A percentile compares a stretch with the other conserved stretches of the same genome.
These are phyloP conservation scores for Rhinocladiella similis DNA, from an alignment of 2,329 filamentous ascomycete species.

Conservation along the genomic window DNA sequence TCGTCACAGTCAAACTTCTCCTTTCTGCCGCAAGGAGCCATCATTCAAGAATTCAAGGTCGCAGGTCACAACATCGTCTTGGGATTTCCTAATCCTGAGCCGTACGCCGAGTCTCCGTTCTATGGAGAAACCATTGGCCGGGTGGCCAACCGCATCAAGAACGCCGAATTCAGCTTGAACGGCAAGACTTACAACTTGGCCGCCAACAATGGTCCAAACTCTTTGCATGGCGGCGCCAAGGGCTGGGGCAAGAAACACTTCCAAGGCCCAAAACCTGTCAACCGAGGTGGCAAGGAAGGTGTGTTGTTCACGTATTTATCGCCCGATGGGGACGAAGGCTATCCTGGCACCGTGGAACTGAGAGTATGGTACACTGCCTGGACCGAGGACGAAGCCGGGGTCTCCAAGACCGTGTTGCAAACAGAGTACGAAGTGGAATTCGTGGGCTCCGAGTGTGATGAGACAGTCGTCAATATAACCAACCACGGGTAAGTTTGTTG, in stretches of 20 bases:
- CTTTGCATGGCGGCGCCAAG: conserved; percentile 67
- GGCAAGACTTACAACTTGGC: conserved; percentile 67
- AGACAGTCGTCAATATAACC: conserved; percentile 89
- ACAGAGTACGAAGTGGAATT: conserved; percentile 91
- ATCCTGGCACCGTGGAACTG: conserved; percentile 79
- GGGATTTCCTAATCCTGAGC: conserved; percentile 72
- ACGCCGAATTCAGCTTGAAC: conserved; percentile 73
- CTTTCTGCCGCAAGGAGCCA: conserved; percentile 47
- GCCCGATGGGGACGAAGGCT: conserved; percentile 82
- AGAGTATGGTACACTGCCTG: conserved; percentile 76
- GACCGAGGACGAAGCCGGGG: conserved; percentile 60
- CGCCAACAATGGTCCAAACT: conserved; percentile 78
- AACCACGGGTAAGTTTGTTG: conserved; percentile 75
- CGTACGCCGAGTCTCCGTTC: conserved; percentile 76
- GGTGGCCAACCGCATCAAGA: conserved; percentile 75
- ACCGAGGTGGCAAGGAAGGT: conserved; percentile 61
- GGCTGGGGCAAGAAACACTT: conserved; percentile 84
- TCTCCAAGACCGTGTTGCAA: conserved; percentile 68
- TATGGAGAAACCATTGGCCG: conserved; percentile 94
- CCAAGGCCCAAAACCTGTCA: conserved; percentile 66
- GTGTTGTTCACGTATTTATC: conserved; percentile 62
- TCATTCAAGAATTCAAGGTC: conserved; percentile 70
- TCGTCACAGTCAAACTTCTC: conserved; percentile 41
- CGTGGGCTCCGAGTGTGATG: conserved; percentile 71
- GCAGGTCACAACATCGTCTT: conserved; percentile 84